Base-by-base conservation (phyloP, 2,329 filamentous ascomycete genomes). In the Myriosclerotinia scirpicola region DNA sequence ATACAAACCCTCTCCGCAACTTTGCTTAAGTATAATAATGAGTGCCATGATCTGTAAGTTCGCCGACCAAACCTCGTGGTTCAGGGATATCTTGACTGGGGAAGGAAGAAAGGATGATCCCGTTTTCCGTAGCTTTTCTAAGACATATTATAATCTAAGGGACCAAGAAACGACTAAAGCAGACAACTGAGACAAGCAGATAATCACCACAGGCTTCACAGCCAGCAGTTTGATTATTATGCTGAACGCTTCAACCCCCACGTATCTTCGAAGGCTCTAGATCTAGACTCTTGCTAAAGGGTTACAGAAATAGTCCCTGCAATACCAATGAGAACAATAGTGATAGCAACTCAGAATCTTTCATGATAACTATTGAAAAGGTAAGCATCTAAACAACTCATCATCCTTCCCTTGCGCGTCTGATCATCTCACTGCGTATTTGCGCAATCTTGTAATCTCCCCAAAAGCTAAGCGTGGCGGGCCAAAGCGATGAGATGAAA, bases 31-130 rank as follows among this genome's bases (percentile, higher is more conserved):
- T 7, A 54, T 7, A n/a, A 40, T 52, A 40, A 44, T 38, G 14
- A 17, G 36, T 38, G 30, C 20, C 48, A 22, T 30, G 42, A 52
- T n/a, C 42, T 36, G n/a, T 38, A 12, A 52, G 63, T 50, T 65
- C 63, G 63, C 63, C 63, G 63, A 65, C 63, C 54, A 60, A 50
- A 53, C n/a, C 38, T 58, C 34, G 54, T 59, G 42, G 48, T 36
- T 26, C 62, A 65, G 44, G 63, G 54, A 34, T 65, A 40, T 26
- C 36, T n/a, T 15, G 42, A 58, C 55, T 64, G 52, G 52, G 38
- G 26, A 46, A 46, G 40, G 30, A 55, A 42, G 38, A 48, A 40
- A 46, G 63, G 53, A 52, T 59, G 34, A 38, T 60, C 36, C 54
- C 54, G 46, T 38, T 26, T 50, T 42, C 44, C 30, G 42, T n/a